Conservation (phyloP, 2,329 filamentous ascomycete genomes). For the Sordariomycetes sp. region DNA sequence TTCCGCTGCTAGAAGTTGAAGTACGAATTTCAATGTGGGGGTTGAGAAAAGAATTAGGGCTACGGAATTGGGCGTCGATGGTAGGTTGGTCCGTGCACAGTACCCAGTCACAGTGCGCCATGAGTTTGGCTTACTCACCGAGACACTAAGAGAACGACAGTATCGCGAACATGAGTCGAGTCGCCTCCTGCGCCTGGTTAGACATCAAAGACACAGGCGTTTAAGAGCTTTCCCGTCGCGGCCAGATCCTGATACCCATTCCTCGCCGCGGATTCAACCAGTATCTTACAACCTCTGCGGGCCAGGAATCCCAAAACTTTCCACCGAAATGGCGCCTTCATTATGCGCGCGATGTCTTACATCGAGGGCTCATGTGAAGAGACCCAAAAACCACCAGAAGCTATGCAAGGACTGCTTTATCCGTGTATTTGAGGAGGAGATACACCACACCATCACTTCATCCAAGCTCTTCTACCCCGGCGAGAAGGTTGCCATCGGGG, state of each 20-base stretch:
- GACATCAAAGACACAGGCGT: not conserved
- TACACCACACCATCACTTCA: constrained; percentile 80
- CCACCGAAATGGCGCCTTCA: constrained; percentile 56
- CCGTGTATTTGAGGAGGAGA: constrained; percentile 75
- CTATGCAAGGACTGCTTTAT: constrained; percentile 88
- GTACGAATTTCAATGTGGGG: constrained; percentile 11
- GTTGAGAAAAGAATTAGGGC: constrained; percentile 22
- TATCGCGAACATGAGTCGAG: not conserved
- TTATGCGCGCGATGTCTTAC: constrained; percentile 64
- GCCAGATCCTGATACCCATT: not conserved
- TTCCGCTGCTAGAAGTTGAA: constrained; percentile 10
- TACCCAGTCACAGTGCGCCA: not conserved
- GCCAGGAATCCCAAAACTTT: not conserved
- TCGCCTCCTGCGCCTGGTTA: not conserved
- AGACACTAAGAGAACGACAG: not conserved
- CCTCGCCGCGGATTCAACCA: not conserved
- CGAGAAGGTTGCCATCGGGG: constrained; percentile 85
- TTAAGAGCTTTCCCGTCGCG: not conserved
- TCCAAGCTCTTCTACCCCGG: constrained; percentile 71
- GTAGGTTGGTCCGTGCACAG: not conserved
- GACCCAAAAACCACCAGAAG: constrained; percentile 90
- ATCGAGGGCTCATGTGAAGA: constrained; percentile 74
- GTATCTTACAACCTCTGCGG: not conserved
- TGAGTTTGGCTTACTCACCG: not conserved
- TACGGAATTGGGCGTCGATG: constrained; percentile 8